Evolutionary conservation across 345 rosid species (phyloP), one percentile per base, ranked within the genome.

Genomic region (Eucalyptus pauciflora): DNA sequence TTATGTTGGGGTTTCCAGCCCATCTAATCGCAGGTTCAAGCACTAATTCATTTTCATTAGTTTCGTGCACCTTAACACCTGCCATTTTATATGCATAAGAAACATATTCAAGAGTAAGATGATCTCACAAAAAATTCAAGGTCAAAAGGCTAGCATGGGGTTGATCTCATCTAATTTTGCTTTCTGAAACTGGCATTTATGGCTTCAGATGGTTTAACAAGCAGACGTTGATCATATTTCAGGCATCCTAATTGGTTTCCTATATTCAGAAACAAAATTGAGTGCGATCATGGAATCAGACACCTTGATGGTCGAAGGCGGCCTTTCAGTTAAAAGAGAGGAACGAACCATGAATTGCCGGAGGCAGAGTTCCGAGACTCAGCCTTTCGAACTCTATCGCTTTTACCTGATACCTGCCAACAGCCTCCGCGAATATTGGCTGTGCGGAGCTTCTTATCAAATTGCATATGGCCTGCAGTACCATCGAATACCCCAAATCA

Each of bases 1-100:
- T 91, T 54, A 95, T 87, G 91, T 94, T 88, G 45, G 95, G 94
- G 89, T 95, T 95, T 88, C 94, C 94, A 31, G 93, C 95, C 95
- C 95, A 93, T 91, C 93, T 90, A 79, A 94, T 33, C 7, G 64
- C 89, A 56, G 94, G 90, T 88, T 95, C 94, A 41, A 94, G 86
- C 56, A 92, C 86, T 87, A 94, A 49, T 89, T 95, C 94, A 85
- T 92, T 93, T 64, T 92, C 93, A 37, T 91, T 90, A 14, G 95
- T 92, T 88, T 93, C 93, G 17, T 86, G 88, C 87, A 90, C 93
- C 89, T 94, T 93, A 87, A 94, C 79, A 69, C 94, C 95, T 94
- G 91, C 89, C 88, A 27, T 56, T 52, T 31, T 49, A 29, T 43
- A 18, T 54, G 80, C 51, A 56, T 45, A 87, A 43, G 71, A 87